Evolutionary conservation across 164 flowering plant genomes (phyloP), one percentile per base, ranked within the genome.

Genomic region (Litsea cubeba): DNA sequence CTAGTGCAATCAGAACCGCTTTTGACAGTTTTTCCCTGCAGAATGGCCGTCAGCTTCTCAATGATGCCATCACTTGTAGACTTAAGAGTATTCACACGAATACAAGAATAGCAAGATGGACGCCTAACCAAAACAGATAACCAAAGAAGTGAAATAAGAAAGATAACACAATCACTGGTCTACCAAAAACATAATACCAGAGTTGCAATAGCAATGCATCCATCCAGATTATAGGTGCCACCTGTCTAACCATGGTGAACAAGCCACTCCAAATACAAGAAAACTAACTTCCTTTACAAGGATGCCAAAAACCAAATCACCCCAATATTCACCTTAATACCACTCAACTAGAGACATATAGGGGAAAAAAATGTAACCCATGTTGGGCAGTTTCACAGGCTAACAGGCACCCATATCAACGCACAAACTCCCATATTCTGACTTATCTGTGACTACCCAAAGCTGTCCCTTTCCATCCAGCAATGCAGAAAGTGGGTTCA

Each of bases 61-160:
- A 84, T 83, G 46, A 92, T 89, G 58, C 83, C 82, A 81, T 90
- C 94, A 74, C 82, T 83, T 14, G 94, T 88, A 14, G 94, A 73
- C 76, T 84, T 89, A 73, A 91, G 91, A 12, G 90, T 84, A 74
- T 94, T 94, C 65, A 91, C 97, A 46, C 97, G 91, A n/a, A 92
- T 82, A 79, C 98, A 94, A 23, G 98, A 90, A 80, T 94, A 94
- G 79, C 90, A 77, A 28, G 97, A 91, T 0, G 98, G 98, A 23
- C 77, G 84, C 89, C 97, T 93, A 69, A 62, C 30, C 50, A 82
- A 71, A 63, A 51, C 35, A 73, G 7, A 57, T 40, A 50, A 57
- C 8, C 25, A 76, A 24, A 20, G 65, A 50, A 30, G 1, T 20
- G 32, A 63, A 40, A 65, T 26, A 58, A 23, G 25, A 28, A 28